These are phyloP conservation scores for Fusarium brachygibbosum DNA, from an alignment of 2,329 filamentous ascomycete species.

Conservation along the genomic window DNA sequence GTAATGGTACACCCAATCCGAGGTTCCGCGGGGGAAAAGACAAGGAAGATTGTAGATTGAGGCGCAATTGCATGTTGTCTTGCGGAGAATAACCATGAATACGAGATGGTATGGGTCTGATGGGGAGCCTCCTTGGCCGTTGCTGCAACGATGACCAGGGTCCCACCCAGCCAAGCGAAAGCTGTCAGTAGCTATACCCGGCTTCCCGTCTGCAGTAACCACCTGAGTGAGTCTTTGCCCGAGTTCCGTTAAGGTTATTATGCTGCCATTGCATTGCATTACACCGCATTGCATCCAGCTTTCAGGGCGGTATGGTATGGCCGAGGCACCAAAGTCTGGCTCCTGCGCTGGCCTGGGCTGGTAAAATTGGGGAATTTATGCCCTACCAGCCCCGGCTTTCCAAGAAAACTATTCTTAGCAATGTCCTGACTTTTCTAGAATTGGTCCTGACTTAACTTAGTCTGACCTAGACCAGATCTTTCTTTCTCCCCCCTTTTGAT, in stretches of 20 bases:
- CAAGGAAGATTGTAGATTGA: not conserved
- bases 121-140: not conserved
- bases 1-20: not conserved
- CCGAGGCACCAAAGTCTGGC: not conserved
- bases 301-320: conserved; percentile 2
- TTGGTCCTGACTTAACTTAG: not conserved
- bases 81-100: conserved; percentile 2
- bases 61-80: conserved; percentile 5
- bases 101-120: not conserved
- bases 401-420: not conserved
- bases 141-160: not conserved
- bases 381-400: conserved; percentile 1
- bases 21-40: not conserved
- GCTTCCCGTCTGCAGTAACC: not conserved
- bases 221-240: conserved; percentile 1
- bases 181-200: not conserved
- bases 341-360: not conserved
- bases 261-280: not conserved
- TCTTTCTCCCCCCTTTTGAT: not conserved
- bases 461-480: not conserved
- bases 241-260: not conserved
- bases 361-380: conserved; percentile 17
- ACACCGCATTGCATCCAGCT: conserved; percentile 3
- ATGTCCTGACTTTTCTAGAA: conserved; percentile 24
- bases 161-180: not conserved